These are phyloP conservation scores for Collariella sp. DNA, from an alignment of 495 filamentous ascomycete species.

Conservation along the genomic window DNA sequence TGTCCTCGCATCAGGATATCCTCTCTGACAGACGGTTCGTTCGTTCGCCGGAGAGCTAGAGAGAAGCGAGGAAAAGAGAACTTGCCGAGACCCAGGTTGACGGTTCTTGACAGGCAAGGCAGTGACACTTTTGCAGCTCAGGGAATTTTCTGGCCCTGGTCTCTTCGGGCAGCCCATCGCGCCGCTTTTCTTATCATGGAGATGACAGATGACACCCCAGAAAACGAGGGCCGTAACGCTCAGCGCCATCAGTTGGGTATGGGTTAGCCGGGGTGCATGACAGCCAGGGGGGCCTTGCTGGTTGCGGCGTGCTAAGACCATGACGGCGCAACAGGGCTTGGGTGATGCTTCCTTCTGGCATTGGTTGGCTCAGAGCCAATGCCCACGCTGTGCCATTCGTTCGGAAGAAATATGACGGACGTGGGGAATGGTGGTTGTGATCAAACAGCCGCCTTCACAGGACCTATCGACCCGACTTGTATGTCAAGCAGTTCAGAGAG, in stretches of 20 bases:
- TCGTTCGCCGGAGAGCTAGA: no score
- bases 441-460: neutral
- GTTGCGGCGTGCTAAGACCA: slow-evolving; percentile 20
- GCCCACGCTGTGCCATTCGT: slow-evolving; percentile 1
- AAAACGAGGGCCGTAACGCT: slow-evolving; percentile 2
- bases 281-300: slow-evolving; percentile 16
- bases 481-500: slow-evolving; percentile 13
- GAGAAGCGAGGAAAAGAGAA: no score
- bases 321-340: slow-evolving; percentile 11
- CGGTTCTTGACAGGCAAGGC: neutral
- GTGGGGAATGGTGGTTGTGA: slow-evolving; percentile 11
- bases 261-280: slow-evolving; percentile 22
- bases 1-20: no score
- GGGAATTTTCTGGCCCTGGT: neutral
- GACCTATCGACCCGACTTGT: no score
- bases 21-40: no score
- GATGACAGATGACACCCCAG: slow-evolving; percentile 4
- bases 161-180: neutral
- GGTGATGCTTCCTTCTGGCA: slow-evolving; percentile 17
- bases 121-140: neutral
- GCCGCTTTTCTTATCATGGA: slow-evolving; percentile 11
- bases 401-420: slow-evolving; percentile 3
- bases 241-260: neutral
- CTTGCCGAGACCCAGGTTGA: no score
- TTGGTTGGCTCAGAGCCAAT: slow-evolving; percentile 18